Evolutionary conservation across 1,284 basidiomycete species (phyloP), one percentile per base, ranked within the genome.

Genomic region (Melanopsichium pennsylvanicum): DNA sequence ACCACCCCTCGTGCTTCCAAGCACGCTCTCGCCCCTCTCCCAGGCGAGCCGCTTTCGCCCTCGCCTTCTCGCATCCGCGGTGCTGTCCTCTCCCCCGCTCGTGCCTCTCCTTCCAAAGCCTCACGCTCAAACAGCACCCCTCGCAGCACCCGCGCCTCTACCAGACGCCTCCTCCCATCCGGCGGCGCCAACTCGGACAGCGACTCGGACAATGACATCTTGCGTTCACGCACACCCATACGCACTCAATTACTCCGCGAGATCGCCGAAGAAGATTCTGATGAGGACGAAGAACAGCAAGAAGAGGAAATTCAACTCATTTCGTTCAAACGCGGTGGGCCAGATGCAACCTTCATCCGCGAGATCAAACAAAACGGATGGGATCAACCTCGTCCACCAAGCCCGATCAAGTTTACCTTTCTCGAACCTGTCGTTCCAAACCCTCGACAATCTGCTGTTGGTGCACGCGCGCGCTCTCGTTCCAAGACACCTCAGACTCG

Each of bases 341-440:
- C 67, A 8, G 67, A 70, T 26, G 61, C 67, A 3, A 55, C 60
- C 16, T 70, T 70, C 40, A 37, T 70, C n/a, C 47, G 51, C 16
- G 68, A 70, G 47, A 58, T 66, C 42, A 57, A 57, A 19, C 41
- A 61, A 25, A 66, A 66, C 15, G 68, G 68, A 16, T 70, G 68
- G 68, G 57, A 70, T 29, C 61, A 49, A 35, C 55, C 56, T 4
- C 13, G 52, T 12, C 54, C 55, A 10, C 56, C 36, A 1, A 57
- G 56, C 13, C 67, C 67, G 0, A 63, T 70, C 56, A 64, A 63
- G 49, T 60, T 59, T 27, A 64, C 60, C 35, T 70, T 60, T n/a
- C 52, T 70, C 29, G 48, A 60, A 27, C 67, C 60, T 1, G 49
- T 22, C 5, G 31, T 32, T 6, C 48, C 49, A 6, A 56, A 54